These are phyloP conservation scores for Crithidia expoeki DNA, from an alignment of 208 protist genomes.

Conservation along the genomic window DNA sequence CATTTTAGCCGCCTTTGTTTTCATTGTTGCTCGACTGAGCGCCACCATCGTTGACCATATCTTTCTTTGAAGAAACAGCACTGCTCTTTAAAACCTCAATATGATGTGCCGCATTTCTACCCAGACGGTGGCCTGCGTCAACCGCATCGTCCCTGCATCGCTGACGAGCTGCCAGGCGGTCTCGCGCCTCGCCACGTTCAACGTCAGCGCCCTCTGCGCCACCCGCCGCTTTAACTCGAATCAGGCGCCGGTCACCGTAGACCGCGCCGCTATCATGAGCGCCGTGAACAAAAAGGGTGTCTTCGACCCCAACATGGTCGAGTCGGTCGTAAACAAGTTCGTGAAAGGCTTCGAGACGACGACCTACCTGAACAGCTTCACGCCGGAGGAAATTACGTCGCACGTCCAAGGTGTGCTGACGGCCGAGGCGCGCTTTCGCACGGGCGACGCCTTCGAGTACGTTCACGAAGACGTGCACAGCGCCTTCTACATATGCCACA, in stretches of 20 bases:
- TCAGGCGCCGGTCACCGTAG: constrained; percentile 6
- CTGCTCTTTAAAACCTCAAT: constrained; percentile 4
- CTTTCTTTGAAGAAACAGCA: background rate
- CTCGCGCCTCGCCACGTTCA: background rate
- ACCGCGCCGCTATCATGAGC: constrained; percentile 37
- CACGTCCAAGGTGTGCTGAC: constrained; percentile 73
- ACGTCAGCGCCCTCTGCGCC: background rate
- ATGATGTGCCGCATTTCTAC: constrained; percentile 47
- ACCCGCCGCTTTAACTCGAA: constrained; percentile 4
- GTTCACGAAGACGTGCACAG: constrained; percentile 47
- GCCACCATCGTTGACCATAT: too few species aligned
- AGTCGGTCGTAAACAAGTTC: constrained; percentile 46
- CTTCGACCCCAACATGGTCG: constrained; percentile 52
- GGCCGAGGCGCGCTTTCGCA: constrained; percentile 50
- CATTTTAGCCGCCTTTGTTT: too few species aligned
- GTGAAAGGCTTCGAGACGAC: constrained; percentile 47
- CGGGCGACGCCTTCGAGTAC: constrained; percentile 74
- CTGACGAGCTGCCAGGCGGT: background rate
- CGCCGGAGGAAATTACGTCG: constrained; percentile 42
- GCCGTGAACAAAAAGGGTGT: constrained; percentile 40
- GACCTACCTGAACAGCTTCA: constrained; percentile 56
- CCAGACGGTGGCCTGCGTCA: constrained; percentile 10
- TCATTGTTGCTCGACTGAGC: too few species aligned
- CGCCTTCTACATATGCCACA: constrained; percentile 82
- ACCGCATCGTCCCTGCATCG: background rate